Percentiles rank a stretch among this genome's conserved stretches.
These are phyloP conservation scores for Xylariaceae sp. DNA, from an alignment of 2,329 filamentous ascomycete genomes.

Conservation along the genomic window DNA sequence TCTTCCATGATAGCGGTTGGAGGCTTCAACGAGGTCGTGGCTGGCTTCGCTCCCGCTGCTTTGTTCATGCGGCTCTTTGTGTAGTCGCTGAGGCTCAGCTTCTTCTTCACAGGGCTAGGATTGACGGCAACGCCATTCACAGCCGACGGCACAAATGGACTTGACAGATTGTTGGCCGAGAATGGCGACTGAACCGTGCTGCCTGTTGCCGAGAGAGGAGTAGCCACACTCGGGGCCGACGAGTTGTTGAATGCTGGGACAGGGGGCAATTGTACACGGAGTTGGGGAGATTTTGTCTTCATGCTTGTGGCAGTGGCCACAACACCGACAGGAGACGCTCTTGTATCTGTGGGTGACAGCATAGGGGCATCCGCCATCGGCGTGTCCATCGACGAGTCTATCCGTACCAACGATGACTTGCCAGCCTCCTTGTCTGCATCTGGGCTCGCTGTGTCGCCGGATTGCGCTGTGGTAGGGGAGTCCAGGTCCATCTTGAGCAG, in stretches of 20 bases:
- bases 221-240: slow-evolving; percentile 30
- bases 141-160: slow-evolving; percentile 33
- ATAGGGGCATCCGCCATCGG: slow-evolving; percentile 28
- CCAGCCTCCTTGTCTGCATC: slow-evolving; percentile 8
- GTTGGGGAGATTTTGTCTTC: slow-evolving; percentile 17
- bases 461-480: slow-evolving; percentile 25
- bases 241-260: slow-evolving; percentile 41
- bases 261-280: slow-evolving; percentile 49
- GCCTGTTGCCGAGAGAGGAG: slow-evolving; percentile 39
- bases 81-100: slow-evolving; percentile 59
- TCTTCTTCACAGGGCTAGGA: slow-evolving; percentile 59
- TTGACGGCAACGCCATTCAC: slow-evolving; percentile 38
- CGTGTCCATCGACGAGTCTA: slow-evolving; percentile 8
- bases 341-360: slow-evolving; percentile 18
- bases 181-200: slow-evolving; percentile 44
- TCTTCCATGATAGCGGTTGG: slow-evolving; percentile 31
- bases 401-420: background rate
- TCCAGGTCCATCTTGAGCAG: slow-evolving; percentile 34
- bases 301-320: slow-evolving; percentile 2
- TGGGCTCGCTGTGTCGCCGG: slow-evolving; percentile 5
- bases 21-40: slow-evolving; percentile 29
- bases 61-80: slow-evolving; percentile 52
- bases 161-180: slow-evolving; percentile 30
- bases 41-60: slow-evolving; percentile 37
- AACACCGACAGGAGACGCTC: slow-evolving; percentile 1